phyloP scores from a whole-genome alignment of 2,329 filamentous ascomycete genomes.

The Aspergillus clavatus region DNA sequence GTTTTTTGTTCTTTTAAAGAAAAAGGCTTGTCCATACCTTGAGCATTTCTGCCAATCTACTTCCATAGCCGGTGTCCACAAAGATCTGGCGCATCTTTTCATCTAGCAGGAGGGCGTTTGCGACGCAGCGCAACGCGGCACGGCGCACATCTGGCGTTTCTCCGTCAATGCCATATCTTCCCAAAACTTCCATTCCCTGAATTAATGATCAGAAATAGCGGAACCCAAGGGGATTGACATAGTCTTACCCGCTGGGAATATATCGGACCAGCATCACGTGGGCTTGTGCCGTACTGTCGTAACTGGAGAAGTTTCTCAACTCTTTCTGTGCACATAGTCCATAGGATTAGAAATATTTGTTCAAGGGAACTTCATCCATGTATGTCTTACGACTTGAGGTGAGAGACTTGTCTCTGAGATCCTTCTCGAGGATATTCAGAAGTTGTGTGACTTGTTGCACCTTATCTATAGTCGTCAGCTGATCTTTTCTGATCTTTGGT shows the following conservation, averaged over 20 bases:
- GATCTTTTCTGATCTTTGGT: background rate
- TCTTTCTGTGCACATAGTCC: slow-evolving; percentile 24
- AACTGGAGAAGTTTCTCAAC: slow-evolving; percentile 53
- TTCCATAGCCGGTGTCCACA: slow-evolving; percentile 63
- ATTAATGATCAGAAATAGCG: slow-evolving; percentile 1
- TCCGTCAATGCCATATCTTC: slow-evolving; percentile 67
- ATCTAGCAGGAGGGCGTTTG: slow-evolving; percentile 74
- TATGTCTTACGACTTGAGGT: slow-evolving; percentile 53
- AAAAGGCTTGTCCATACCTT: slow-evolving; percentile 42
- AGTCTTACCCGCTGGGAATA: slow-evolving; percentile 69
- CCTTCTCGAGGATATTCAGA: slow-evolving; percentile 56
- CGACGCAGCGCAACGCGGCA: slow-evolving; percentile 75
- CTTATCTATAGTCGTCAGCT: slow-evolving; percentile 50
- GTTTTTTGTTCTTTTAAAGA: background rate
- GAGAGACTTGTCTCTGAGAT: slow-evolving; percentile 58
- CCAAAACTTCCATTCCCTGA: slow-evolving; percentile 70
- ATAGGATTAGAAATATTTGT: slow-evolving; percentile 4
- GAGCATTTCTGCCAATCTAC: slow-evolving; percentile 65
- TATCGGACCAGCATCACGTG: slow-evolving; percentile 69
- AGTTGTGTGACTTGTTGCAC: slow-evolving; percentile 63
- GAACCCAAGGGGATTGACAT: background rate
- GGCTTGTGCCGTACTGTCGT: slow-evolving; percentile 72
- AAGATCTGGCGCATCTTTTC: slow-evolving; percentile 65
- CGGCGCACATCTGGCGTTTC: slow-evolving; percentile 60
- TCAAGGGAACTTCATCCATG: background rate